A percentile compares a stretch with the other conserved stretches of the same genome.
Evolutionary conservation across 768 basidiomycete species (phyloP).

Genomic region (Sporobolomyces roseus): DNA sequence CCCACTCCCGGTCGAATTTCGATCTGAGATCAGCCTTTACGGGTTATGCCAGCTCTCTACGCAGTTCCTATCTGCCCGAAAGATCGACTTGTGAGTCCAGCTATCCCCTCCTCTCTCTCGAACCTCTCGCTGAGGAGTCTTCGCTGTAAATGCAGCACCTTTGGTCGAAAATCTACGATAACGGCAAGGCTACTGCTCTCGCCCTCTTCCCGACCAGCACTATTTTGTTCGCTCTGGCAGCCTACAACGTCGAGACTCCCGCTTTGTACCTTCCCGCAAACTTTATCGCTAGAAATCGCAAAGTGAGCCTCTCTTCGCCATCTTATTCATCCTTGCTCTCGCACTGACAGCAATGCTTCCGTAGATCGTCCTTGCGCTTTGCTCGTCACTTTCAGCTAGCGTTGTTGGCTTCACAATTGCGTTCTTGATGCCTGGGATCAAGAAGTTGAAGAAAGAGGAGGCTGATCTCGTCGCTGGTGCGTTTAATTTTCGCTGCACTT

Average conservation of each 20-base stretch:
- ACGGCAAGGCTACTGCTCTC: background rate
- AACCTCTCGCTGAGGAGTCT: background rate
- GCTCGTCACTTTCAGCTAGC: background rate
- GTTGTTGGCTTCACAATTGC: slow-evolving; percentile 10
- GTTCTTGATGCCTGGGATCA: slow-evolving; percentile 12
- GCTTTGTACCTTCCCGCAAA: background rate
- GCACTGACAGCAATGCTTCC: background rate
- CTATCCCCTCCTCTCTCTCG: background rate
- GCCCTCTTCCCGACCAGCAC: background rate
- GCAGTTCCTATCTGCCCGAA: background rate
- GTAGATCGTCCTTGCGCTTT: slow-evolving; percentile 4
- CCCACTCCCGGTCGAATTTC: too few relatives aligned
- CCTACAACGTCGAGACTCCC: background rate
- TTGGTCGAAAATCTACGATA: slow-evolving; percentile 14
- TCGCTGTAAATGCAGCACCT: background rate
- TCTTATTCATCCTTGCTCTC: background rate
- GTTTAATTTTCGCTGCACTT: background rate
- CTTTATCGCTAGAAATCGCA: slow-evolving; percentile 9
- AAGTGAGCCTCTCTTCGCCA: background rate
- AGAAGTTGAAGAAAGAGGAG: background rate
- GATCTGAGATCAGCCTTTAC: too few relatives aligned
- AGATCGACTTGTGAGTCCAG: slow-evolving; percentile 5
- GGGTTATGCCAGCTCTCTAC: background rate
- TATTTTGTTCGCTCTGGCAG: background rate
- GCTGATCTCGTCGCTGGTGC: background rate